These are phyloP conservation scores for Cinnamomum chago DNA, from an alignment of 164 flowering plant species.

Conservation along the genomic window DNA sequence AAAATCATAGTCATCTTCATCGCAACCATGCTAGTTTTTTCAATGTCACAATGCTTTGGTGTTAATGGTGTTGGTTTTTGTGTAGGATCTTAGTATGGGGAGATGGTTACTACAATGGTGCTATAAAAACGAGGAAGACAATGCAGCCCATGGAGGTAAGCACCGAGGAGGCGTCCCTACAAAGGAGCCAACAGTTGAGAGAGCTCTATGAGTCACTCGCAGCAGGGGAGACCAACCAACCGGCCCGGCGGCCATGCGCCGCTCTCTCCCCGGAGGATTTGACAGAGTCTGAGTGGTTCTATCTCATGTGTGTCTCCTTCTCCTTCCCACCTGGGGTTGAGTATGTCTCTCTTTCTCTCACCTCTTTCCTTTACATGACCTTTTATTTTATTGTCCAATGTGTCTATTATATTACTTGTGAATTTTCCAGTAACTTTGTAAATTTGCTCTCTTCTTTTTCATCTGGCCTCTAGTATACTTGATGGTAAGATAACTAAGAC, in stretches of 20 bases:
- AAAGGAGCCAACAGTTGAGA: conserved; percentile 85
- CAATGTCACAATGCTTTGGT: not conserved
- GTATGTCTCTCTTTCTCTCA: conserved; percentile 37
- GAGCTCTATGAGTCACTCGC: conserved; percentile 84
- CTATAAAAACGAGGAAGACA: conserved; percentile 93
- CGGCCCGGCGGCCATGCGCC: conserved; percentile 64
- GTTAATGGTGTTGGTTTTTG: not conserved
- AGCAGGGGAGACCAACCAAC: conserved; percentile 69
- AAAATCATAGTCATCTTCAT: too few relatives aligned
- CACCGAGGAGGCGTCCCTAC: conserved; percentile 76
- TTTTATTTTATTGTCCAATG: not conserved
- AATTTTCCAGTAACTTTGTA: not conserved
- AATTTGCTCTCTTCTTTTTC: not conserved
- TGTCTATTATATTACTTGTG: not conserved
- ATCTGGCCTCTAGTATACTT: too few relatives aligned
- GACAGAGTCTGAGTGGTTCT: conserved; percentile 97
- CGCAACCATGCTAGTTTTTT: too few relatives aligned
- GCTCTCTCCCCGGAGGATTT: conserved; percentile 93
- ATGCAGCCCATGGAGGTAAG: conserved; percentile 88
- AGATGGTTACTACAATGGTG: conserved; percentile 96
- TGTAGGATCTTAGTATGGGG: conserved; percentile 72
- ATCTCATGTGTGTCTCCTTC: conserved; percentile 95
- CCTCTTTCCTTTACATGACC: conserved; percentile 1
- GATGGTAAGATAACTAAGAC: too few relatives aligned
- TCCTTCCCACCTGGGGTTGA: conserved; percentile 78